A percentile compares a stretch with the other conserved stretches of the same genome.
Evolutionary conservation across 2,329 filamentous ascomycete genomes (phyloP).

Genomic region (Neonectria sp.): DNA sequence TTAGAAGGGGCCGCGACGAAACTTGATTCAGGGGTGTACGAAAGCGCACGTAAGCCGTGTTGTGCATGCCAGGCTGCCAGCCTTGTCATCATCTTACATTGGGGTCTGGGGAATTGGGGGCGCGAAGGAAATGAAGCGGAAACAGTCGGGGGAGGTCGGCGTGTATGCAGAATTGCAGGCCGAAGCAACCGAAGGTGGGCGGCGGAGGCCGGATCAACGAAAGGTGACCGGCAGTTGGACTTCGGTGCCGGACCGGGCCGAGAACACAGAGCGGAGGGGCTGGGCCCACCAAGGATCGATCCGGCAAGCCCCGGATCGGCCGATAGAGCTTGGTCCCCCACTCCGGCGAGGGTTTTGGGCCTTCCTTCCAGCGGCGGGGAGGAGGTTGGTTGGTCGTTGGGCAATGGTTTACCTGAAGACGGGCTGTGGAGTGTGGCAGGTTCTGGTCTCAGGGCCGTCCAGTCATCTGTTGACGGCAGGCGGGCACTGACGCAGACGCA

Average conservation of each 20-base stretch:
- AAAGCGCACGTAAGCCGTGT: background rate
- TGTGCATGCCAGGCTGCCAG: background rate
- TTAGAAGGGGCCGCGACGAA: background rate
- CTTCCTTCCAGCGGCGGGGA: background rate
- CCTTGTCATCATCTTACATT: background rate
- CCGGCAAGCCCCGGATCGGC: slow-evolving; percentile 32
- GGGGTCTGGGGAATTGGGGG: background rate
- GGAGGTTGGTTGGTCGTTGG: background rate
- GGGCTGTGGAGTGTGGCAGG: background rate
- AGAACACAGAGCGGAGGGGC: slow-evolving; percentile 11
- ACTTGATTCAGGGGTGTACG: background rate
- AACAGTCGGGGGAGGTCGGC: background rate
- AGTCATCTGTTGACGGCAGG: slow-evolving; percentile 14
- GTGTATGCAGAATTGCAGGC: background rate
- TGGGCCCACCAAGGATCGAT: slow-evolving; percentile 33
- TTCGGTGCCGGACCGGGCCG: slow-evolving; percentile 45
- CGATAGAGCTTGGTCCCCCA: slow-evolving; percentile 29
- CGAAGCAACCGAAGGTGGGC: slow-evolving; percentile 5
- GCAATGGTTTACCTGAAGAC: background rate
- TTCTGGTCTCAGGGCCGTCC: slow-evolving; percentile 12
- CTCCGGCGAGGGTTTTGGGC: slow-evolving; percentile 12
- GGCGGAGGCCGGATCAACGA: slow-evolving; percentile 10
- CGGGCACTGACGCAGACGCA: slow-evolving; percentile 1
- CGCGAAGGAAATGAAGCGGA: background rate
- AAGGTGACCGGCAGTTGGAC: slow-evolving; percentile 17